Evolutionary conservation across 2,329 filamentous ascomycete genomes (phyloP), one percentile per base, ranked within the genome.

Genomic region (Hypoxylon sp.): DNA sequence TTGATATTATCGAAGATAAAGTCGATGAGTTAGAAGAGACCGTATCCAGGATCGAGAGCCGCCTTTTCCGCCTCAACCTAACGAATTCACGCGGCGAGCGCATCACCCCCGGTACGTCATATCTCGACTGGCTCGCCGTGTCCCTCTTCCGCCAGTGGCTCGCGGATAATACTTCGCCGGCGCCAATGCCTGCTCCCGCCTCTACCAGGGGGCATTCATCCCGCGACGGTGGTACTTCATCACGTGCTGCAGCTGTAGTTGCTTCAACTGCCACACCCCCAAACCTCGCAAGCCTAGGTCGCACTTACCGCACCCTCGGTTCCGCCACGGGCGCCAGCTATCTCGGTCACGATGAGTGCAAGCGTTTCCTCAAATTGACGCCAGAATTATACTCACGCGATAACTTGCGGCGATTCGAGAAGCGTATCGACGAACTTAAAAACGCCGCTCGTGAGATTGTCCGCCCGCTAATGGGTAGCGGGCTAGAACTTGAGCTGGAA

Each of bases 1-100:
- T 97, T 8, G 94, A 97, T 71, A 85, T 97, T 34, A 96, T 97
- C 67, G 93, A 97, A 78, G 94, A 97, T 79, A 97, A 97, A 78
- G 93, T 96, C 4, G 93, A 97, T 71, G 94, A 97, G 78, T 84
- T 97, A 16, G 91, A 94, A 68, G 94, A 97, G 74, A 85, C 90
- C 6, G 92, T 97, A 67, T 86, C 88, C 34, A 89, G 91, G 27
- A 87, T 96, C 21, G 95, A 97, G 75, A 88, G 89, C 19, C 90
- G 91, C 57, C 86, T 98, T 11, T 96, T 96, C 80, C 87, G 94
- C 9, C 82, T 97, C 5, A 92, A 87, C 0, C 84, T 97, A 7
- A 92, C 89, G 3, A 97, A 91, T 19, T 87, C 88, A 9, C 84
- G 90, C 68, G 95, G 94, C 57, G 94, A 97, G 76, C 88, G 93